These are phyloP conservation scores for Chalciporus sp. DNA, from an alignment of 1,284 basidiomycete genomes.

Conservation along the genomic window DNA sequence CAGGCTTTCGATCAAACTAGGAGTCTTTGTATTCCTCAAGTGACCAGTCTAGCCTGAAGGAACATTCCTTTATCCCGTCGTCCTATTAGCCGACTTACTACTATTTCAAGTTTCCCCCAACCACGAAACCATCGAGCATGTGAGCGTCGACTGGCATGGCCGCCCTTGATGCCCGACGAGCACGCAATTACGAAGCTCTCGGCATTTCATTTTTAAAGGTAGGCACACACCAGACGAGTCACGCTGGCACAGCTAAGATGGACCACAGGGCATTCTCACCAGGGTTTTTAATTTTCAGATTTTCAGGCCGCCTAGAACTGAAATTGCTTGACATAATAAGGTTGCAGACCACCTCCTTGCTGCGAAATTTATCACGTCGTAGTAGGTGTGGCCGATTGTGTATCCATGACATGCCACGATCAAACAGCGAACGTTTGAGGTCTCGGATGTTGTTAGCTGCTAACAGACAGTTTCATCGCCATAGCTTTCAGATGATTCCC, in stretches of 20 bases:
- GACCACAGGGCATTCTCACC: slow-evolving; percentile 9
- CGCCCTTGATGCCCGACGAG: neutral
- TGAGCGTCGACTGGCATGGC: neutral
- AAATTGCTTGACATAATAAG: neutral
- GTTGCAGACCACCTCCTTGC: neutral
- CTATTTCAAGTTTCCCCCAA: neutral
- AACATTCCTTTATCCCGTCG: neutral
- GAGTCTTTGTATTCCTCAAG: neutral
- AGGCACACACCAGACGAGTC: slow-evolving; percentile 8
- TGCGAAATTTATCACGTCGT: neutral
- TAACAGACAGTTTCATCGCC: no score
- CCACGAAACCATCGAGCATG: neutral
- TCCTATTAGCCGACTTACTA: neutral
- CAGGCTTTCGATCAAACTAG: neutral
- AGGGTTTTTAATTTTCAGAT: neutral
- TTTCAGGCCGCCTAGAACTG: slow-evolving; percentile 4
- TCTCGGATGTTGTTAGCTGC: no score
- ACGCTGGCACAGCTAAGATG: neutral
- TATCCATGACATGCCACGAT: no score
- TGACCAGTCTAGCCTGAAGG: neutral
- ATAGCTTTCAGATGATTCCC: no score
- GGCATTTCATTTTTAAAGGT: slow-evolving; percentile 1
- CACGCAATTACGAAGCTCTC: neutral
- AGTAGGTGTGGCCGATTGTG: neutral
- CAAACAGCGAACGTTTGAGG: no score